Percentiles rank a stretch among this genome's conserved stretches.
phyloP scores from a whole-genome alignment of 1,139 yeast genomes.

The Hyphopichia fennica region DNA sequence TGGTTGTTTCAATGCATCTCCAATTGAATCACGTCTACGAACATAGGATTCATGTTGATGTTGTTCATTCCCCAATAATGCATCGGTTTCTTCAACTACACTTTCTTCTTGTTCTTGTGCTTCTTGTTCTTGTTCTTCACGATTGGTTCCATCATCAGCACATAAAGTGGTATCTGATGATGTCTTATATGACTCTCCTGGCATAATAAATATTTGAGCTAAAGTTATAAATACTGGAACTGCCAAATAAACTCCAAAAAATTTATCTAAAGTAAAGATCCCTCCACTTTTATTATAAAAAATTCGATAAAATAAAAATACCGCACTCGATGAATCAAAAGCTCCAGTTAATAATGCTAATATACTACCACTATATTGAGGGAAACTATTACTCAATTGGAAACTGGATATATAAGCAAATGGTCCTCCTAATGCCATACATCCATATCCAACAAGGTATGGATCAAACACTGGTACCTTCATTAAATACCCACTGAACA shows the following conservation, averaged over 20 bases:
- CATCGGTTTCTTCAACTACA: conserved; percentile 20
- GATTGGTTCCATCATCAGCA: conserved; percentile 11
- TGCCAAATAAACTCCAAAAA: conserved; percentile 36
- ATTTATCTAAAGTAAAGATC: conserved; percentile 28
- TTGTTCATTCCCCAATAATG: conserved; percentile 12
- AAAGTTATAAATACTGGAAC: conserved; percentile 42
- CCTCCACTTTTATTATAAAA: conserved; percentile 28
- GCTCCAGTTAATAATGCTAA: conserved; percentile 49
- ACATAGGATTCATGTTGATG: neutral
- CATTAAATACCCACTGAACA: conserved; percentile 23
- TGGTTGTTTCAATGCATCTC: conserved; percentile 48
- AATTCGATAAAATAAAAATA: conserved; percentile 39
- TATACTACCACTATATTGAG: conserved; percentile 39
- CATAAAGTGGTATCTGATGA: conserved; percentile 29
- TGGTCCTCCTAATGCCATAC: conserved; percentile 49
- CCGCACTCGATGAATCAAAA: conserved; percentile 48
- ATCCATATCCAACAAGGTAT: conserved; percentile 40
- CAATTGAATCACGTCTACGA: conserved; percentile 41
- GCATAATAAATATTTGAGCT: conserved; percentile 44
- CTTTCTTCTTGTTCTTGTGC: neutral
- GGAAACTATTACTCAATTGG: conserved; percentile 47
- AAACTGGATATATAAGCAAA: conserved; percentile 46
- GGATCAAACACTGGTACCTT: conserved; percentile 30
- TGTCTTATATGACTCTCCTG: conserved; percentile 40
- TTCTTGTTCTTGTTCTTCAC: neutral